Evolutionary conservation across 192 early-diverging fungal species (phyloP), one percentile per base, ranked within the genome.

Genomic region (Anaeromyces robustus): DNA sequence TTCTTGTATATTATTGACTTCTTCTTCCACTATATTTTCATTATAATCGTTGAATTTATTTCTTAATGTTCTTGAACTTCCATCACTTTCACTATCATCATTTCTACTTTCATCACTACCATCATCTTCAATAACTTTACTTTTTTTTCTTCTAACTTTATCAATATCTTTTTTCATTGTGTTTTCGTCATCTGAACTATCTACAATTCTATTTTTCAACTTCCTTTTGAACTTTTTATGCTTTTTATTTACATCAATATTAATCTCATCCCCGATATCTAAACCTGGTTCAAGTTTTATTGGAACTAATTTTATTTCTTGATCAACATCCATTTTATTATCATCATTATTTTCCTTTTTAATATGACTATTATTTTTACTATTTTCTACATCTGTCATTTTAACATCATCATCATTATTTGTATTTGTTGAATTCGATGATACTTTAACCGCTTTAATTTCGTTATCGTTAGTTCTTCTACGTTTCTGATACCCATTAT

Each of bases 81-180:
- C 3, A 81, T 78, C 26, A 77, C 59, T 52, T 79, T 80, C 14
- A 82, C 31, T 11, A 79, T n/a, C 11, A 80, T 80, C 16, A 82
- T 80, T 28, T 68, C 16, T 37, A 82, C 14, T 30, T 68, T 80
- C 77, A 80, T 80, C 30, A 80, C 39, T 26, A 80, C 82, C 14
- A 29, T 7, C 13, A 41, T 22, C n/a, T 79, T 7, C 9, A 4
- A 41, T 22, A 22, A 78, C 78, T 41, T 19, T 78, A 4, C 0
- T 78, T 22, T 78, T 78, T 14, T 78, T 78, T 18, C 19, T 18
- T 78, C 39, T 18, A 16, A 18, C 19, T 19, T 78, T 78, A 22
- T 16, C 78, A 41, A 2, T 78, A 41, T 22, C 39, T 41, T 22
- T 78, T 22, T 13, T 30, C 18, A 3, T n/a, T 14, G 80, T 77